Percentiles rank a stretch among this genome's conserved stretches.
These are phyloP conservation scores for Fragaria iinumae DNA, from an alignment of 306 rosid genomes.

Conservation along the genomic window DNA sequence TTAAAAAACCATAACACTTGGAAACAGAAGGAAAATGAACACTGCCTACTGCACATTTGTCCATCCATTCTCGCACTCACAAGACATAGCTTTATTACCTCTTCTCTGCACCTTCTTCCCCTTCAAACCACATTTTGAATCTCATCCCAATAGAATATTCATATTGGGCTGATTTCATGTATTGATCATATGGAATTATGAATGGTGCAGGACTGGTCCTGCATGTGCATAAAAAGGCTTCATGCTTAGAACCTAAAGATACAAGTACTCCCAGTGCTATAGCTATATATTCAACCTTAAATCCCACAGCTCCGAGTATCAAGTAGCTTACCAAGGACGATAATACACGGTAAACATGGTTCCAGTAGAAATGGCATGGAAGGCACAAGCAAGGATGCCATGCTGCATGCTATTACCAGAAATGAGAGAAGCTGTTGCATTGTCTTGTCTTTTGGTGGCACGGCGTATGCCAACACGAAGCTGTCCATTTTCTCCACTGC, in stretches of 20 bases:
- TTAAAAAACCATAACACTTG: neutral
- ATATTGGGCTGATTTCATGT: conserved; percentile 34
- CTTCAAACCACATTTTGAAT: conserved; percentile 35
- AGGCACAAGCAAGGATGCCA: conserved; percentile 49
- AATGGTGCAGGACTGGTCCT: conserved; percentile 58
- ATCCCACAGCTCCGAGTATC: neutral
- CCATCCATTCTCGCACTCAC: neutral
- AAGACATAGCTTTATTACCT: conserved; percentile 43
- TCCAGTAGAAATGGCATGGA: conserved; percentile 47
- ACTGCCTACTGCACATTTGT: conserved; percentile 1
- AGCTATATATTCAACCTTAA: neutral
- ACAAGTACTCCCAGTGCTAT: neutral
- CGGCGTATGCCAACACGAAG: conserved; percentile 56
- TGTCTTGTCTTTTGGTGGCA: conserved; percentile 25
- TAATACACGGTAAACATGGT: conserved; percentile 52
- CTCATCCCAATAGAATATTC: conserved; percentile 49
- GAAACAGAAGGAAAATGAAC: neutral
- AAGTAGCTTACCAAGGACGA: conserved; percentile 63
- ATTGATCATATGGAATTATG: conserved; percentile 43
- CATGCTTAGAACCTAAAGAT: conserved; percentile 9
- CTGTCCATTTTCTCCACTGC: conserved; percentile 62
- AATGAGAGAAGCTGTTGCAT: conserved; percentile 36
- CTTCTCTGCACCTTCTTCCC: conserved; percentile 43
- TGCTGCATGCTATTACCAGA: conserved; percentile 59
- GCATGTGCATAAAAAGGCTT: conserved; percentile 31